Percentiles rank a stretch among this genome's conserved stretches.
Evolutionary conservation across 371 early-diverging fungal genomes (phyloP).

Genomic region (Rhizopus sp.): DNA sequence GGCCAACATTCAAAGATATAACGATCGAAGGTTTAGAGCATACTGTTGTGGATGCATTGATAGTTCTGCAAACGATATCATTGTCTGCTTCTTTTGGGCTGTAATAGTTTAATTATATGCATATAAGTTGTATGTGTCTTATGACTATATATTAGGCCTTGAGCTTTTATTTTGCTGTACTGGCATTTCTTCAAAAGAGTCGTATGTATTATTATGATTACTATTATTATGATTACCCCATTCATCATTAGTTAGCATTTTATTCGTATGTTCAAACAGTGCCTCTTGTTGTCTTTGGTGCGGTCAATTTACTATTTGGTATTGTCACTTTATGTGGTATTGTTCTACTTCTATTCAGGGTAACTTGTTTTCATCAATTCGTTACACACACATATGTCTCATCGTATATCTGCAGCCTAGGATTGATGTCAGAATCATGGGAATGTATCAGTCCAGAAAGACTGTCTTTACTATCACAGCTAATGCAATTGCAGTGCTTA

Average conservation of each 20-base stretch:
- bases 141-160: conserved; percentile 17
- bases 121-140: background rate
- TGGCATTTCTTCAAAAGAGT: conserved; percentile 31
- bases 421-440: background rate
- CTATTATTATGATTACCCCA: background rate
- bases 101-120: conserved; percentile 14
- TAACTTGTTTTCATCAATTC: conserved; percentile 15
- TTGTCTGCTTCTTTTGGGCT: conserved; percentile 33
- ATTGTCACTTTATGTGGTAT: conserved; percentile 24
- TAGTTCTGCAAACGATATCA: conserved; percentile 15
- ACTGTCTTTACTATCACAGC: conserved; percentile 18
- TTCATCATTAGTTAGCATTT: conserved; percentile 24
- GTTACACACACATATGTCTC: background rate
- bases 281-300: conserved; percentile 28
- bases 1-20: background rate
- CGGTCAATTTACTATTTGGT: conserved; percentile 34
- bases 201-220: conserved; percentile 20
- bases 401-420: background rate
- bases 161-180: conserved; percentile 35
- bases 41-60: conserved; percentile 37
- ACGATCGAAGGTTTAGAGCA: conserved; percentile 9
- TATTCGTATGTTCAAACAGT: conserved; percentile 28
- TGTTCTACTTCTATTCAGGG: conserved; percentile 21
- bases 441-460: conserved; percentile 2
- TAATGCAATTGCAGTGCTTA: conserved; percentile 21